Evolutionary conservation across 192 early-diverging fungal genomes (phyloP).

Genomic region (Linnemannia exigua): DNA sequence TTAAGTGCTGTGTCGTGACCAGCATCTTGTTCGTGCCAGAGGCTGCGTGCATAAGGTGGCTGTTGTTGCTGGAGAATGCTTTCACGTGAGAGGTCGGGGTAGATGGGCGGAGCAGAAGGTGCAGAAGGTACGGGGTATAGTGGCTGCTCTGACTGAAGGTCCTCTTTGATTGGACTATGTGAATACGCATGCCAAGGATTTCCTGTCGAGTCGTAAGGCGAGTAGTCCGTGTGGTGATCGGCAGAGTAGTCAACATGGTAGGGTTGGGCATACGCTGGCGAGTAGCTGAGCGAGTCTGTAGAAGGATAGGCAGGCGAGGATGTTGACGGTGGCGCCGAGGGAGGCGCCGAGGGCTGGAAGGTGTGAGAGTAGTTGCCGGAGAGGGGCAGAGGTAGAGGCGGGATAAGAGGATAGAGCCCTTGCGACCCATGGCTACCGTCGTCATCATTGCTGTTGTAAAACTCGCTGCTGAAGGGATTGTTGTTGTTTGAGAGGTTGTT

Average conservation of each 20-base stretch:
- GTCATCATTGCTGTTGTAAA: neutral
- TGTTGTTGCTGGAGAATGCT: neutral
- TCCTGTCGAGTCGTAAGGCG: conserved; percentile 11
- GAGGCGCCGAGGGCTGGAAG: conserved; percentile 29
- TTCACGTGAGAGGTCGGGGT: neutral
- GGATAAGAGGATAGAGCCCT: conserved; percentile 9
- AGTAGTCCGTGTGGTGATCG: neutral
- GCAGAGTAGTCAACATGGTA: neutral
- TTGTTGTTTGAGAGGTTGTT: neutral
- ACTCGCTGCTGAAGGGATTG: neutral
- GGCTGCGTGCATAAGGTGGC: neutral
- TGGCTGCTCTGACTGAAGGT: conserved; percentile 14
- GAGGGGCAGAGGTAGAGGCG: conserved; percentile 13
- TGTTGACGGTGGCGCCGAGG: neutral
- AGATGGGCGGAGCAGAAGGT: conserved; percentile 18
- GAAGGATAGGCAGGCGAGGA: neutral
- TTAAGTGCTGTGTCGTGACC: neutral
- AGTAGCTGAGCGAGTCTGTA: neutral
- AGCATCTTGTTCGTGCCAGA: neutral
- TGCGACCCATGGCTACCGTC: neutral
- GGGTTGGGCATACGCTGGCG: neutral
- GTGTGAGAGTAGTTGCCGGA: conserved; percentile 7
- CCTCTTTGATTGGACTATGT: conserved; percentile 9
- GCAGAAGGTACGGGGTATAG: conserved; percentile 18
- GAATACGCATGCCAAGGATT: conserved; percentile 17